Base-by-base conservation (phyloP, 2,329 filamentous ascomycete genomes). In the Microthyrium microscopicum region DNA sequence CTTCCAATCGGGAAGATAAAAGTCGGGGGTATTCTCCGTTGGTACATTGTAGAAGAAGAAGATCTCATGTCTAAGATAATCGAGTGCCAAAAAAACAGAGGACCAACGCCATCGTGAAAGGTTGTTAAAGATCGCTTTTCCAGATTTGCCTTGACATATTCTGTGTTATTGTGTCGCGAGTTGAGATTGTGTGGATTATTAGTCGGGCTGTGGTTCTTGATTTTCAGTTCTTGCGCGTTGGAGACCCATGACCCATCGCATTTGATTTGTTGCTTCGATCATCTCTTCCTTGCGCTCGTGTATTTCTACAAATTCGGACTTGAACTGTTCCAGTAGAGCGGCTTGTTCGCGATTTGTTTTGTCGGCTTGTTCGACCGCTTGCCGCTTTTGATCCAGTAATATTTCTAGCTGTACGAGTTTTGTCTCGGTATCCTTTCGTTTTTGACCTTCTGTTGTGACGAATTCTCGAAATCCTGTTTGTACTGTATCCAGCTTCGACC, bases 211-310 rank as follows among this genome's bases (percentile, higher is more conserved):
- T n/a, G n/a, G n/a, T n/a, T n/a, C n/a, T n/a, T n/a, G n/a, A n/a
- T n/a, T n/a, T n/a, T n/a, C n/a, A n/a, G 26, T 9, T 37, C 29
- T 30, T 27, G n/a, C 20, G 32, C 18, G 21, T 5, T 78, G 74
- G 33, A 79, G 65, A 34, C 66, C 71, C 39, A 81, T 58, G n/a
- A 76, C 73, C 76, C 76, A 81, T 46, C 60, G 68, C 47, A 82
- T 58, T 55, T 77, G 67, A 38, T 68, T 60, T 30, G 79, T 56
- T 17, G 67, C 62, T 43, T 65, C 60, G 43, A 61, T 61, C 13
- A 70, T 57, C 48, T 77, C 70, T 25, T 60, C 51, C 15, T 76
- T 54, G 19, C 67, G 57, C 37, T 50, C 52, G 42, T 70, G 60
- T 46, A 77, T 73, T 46, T 74, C 65, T 25, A 61, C 55, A 46